phyloP scores from a whole-genome alignment of 2,329 filamentous ascomycete species.

The Falciphora oryzae region DNA sequence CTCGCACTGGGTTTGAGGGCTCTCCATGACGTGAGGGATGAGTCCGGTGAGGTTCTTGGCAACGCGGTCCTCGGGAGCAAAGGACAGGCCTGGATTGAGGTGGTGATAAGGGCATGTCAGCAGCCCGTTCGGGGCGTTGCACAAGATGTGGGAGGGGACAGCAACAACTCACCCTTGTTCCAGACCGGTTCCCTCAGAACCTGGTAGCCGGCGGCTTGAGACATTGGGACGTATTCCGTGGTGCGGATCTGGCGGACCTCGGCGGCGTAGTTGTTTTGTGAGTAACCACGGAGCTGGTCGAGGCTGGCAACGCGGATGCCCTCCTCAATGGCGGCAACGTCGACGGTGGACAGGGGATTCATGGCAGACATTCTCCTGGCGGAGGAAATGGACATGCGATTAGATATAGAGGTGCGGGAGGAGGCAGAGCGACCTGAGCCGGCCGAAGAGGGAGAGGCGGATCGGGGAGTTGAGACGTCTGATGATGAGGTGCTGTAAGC shows the following conservation, averaged over 20 bases:
- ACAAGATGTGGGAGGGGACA: background rate
- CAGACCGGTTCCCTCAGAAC: conserved; percentile 56
- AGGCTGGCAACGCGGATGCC: conserved; percentile 55
- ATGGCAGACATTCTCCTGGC: conserved; percentile 44
- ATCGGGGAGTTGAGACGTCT: conserved; percentile 50
- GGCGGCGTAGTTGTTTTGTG: conserved; percentile 46
- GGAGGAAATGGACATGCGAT: conserved; percentile 42
- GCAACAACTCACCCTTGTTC: conserved; percentile 52
- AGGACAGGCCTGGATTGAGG: conserved; percentile 48
- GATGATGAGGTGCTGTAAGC: conserved; percentile 38
- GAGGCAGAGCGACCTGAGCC: conserved; percentile 35
- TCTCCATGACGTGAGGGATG: conserved; percentile 59
- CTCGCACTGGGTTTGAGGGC: conserved; percentile 52
- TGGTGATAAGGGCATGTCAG: conserved; percentile 10
- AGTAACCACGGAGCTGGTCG: conserved; percentile 56
- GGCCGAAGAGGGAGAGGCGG: conserved; percentile 44
- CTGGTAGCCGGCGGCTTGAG: conserved; percentile 53
- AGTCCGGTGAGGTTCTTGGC: conserved; percentile 61
- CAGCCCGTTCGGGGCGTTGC: background rate
- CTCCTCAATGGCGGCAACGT: conserved; percentile 51
- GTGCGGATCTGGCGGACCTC: conserved; percentile 48
- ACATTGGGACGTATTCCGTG: conserved; percentile 48
- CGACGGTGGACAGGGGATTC: conserved; percentile 52
- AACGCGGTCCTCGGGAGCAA: conserved; percentile 58
- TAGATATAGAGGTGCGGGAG: conserved; percentile 45